phyloP scores from a whole-genome alignment of 2,329 filamentous ascomycete genomes.

The Exophiala mesophila region DNA sequence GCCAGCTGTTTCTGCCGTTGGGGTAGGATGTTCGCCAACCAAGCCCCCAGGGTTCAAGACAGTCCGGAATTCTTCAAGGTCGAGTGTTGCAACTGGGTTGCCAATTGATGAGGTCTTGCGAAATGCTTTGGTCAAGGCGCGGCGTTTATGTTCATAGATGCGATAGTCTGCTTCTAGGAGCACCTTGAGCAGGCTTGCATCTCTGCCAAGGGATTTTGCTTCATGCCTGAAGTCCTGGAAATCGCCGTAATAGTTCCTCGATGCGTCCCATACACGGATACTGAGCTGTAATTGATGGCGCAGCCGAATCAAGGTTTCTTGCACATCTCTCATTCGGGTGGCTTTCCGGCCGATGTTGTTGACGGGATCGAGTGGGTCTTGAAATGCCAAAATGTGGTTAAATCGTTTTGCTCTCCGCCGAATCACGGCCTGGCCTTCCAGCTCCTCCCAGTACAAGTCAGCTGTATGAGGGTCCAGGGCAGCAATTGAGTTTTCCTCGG shows the following conservation, averaged over 20 bases:
- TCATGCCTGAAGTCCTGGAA: neutral
- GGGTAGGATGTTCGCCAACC: no score
- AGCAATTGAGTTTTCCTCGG: conserved; percentile 10
- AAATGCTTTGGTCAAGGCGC: conserved; percentile 9
- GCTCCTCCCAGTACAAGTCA: conserved; percentile 10
- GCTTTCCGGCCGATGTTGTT: conserved; percentile 52
- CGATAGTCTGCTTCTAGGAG: conserved; percentile 24
- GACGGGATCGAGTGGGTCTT: conserved; percentile 54
- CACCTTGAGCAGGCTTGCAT: conserved; percentile 16
- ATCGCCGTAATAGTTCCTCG: neutral
- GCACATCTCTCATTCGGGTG: conserved; percentile 47
- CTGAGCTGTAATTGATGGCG: conserved; percentile 13
- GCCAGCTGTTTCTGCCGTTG: no score
- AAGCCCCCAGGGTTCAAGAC: no score
- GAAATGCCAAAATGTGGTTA: conserved; percentile 47
- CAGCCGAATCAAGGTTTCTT: conserved; percentile 36
- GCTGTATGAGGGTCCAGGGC: neutral
- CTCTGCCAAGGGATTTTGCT: neutral
- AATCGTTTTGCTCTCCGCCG: conserved; percentile 2
- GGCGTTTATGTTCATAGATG: conserved; percentile 21
- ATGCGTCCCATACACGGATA: conserved; percentile 17
- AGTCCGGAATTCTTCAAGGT: no score
- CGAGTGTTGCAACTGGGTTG: neutral
- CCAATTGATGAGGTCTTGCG: neutral
- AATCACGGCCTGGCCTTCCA: conserved; percentile 10